Evolutionary conservation across 2,329 filamentous ascomycete species (phyloP).

Genomic region (Hymenoscyphus albidus): DNA sequence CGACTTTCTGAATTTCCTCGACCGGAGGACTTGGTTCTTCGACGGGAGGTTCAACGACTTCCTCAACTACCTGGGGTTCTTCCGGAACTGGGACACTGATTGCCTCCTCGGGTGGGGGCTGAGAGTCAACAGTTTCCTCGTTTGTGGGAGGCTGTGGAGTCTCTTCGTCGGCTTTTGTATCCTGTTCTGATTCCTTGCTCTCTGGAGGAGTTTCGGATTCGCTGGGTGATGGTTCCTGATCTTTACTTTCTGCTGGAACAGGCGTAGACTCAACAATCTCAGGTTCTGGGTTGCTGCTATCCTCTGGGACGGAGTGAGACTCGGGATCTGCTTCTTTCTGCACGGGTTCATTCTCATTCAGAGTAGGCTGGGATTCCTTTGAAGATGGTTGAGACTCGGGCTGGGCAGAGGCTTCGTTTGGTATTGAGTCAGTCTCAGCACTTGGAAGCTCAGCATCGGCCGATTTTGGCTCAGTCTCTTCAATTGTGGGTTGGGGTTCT

Average conservation of each 20-base stretch:
- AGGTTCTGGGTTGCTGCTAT: neutral
- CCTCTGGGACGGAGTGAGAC: neutral
- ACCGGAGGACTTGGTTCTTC: neutral
- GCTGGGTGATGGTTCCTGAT: neutral
- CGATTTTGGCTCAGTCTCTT: neutral
- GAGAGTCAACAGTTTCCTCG: neutral
- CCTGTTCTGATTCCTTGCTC: too few relatives aligned
- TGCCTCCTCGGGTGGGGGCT: neutral
- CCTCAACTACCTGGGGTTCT: neutral
- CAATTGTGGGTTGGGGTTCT: neutral
- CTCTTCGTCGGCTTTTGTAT: too few relatives aligned
- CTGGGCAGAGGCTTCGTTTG: neutral
- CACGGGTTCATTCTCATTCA: too few relatives aligned
- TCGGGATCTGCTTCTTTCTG: neutral
- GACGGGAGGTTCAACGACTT: constrained; percentile 1
- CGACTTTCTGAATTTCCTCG: neutral
- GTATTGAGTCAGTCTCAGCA: neutral
- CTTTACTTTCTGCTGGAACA: neutral
- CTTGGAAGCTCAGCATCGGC: neutral
- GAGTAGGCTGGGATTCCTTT: neutral
- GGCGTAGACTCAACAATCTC: neutral
- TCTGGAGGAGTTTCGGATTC: neutral
- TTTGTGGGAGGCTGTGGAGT: too few relatives aligned
- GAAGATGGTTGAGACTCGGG: neutral
- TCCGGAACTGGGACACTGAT: neutral